A percentile compares a stretch with the other conserved stretches of the same genome.
Conservation (phyloP, 1,284 basidiomycete species). For the Phlebopus sp. region DNA sequence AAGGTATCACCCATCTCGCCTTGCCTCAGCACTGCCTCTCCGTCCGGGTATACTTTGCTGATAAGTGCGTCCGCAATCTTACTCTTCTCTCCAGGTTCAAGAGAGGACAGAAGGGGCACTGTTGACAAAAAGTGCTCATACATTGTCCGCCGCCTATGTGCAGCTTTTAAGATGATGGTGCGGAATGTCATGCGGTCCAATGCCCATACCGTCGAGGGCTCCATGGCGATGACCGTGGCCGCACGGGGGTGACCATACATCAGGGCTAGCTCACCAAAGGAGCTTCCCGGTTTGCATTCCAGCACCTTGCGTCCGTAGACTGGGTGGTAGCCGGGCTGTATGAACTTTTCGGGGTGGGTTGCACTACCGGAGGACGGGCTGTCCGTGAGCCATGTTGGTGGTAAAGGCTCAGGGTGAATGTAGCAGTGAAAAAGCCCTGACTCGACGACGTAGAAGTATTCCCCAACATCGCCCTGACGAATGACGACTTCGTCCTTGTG, state of each 20-base stretch:
- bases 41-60: conserved; percentile 78
- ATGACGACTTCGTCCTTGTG: conserved; percentile 83
- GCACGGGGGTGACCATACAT: conserved; percentile 98
- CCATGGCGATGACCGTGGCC: conserved; percentile 87
- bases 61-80: conserved; percentile 97
- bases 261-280: conserved; percentile 95
- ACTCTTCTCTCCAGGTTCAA: conserved; percentile 86
- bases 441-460: conserved; percentile 98
- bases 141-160: conserved; percentile 87
- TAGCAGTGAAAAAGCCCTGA: conserved; percentile 86
- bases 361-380: conserved; percentile 36
- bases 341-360: conserved; percentile 47
- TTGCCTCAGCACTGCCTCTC: conserved; percentile 84
- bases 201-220: conserved; percentile 88
- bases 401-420: conserved; percentile 67
- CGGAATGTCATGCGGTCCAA: conserved; percentile 97
- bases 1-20: conserved; percentile 97
- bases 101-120: conserved; percentile 85
- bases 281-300: conserved; percentile 82
- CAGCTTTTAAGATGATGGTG: conserved; percentile 91
- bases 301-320: conserved; percentile 81
- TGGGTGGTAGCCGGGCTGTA: conserved; percentile 62
- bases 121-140: conserved; percentile 94
- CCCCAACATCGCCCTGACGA: conserved; percentile 94
- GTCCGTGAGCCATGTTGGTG: conserved; percentile 52